phyloP scores from a whole-genome alignment of 2,329 filamentous ascomycete species.

The Diaporthe sp. region DNA sequence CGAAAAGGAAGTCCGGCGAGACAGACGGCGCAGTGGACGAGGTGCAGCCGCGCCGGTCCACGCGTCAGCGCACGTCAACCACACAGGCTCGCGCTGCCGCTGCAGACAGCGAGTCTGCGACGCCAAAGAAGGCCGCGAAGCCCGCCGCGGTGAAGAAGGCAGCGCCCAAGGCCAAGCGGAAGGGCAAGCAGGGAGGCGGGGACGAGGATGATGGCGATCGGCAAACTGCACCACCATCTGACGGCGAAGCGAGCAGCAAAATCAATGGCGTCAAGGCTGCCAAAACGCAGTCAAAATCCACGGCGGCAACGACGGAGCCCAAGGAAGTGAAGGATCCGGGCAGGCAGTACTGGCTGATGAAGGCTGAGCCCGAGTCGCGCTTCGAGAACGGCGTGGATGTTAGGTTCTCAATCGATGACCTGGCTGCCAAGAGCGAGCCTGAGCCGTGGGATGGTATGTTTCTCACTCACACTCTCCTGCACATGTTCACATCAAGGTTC shows the following conservation, averaged over 20 bases:
- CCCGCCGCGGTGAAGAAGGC: neutral
- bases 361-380: conserved; percentile 89
- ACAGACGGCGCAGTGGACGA: conserved; percentile 11
- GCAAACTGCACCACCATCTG: neutral
- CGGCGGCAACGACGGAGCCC: neutral
- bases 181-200: neutral
- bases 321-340: conserved; percentile 2
- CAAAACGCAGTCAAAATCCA: neutral
- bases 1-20: conserved; percentile 36
- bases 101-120: neutral
- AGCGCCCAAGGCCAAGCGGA: neutral
- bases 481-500: too few relatives aligned
- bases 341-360: conserved; percentile 81
- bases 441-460: conserved; percentile 96
- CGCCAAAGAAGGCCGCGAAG: neutral
- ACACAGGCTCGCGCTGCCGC: neutral
- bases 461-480: too few relatives aligned
- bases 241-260: neutral
- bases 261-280: neutral
- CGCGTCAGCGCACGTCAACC: conserved; percentile 38
- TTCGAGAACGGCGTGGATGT: conserved; percentile 90
- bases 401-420: conserved; percentile 93
- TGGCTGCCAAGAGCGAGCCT: conserved; percentile 78
- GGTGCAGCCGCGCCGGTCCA: conserved; percentile 38
- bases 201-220: neutral